A percentile compares a stretch with the other conserved stretches of the same genome.
phyloP scores from a whole-genome alignment of 2,329 filamentous ascomycete genomes.

The Colletotrichum sp. region DNA sequence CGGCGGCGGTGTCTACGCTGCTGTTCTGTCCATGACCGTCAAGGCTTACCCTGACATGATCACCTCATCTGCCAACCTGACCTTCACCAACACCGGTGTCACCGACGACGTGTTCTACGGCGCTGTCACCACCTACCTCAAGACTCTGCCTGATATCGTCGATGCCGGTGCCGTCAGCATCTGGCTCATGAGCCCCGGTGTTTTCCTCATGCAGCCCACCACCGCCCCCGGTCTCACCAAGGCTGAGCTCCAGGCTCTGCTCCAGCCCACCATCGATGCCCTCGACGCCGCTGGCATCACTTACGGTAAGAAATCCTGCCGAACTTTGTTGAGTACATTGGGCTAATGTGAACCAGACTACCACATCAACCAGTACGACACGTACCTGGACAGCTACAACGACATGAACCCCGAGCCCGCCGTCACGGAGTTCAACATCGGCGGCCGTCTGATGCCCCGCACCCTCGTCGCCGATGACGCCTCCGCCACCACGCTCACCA shows the following conservation, averaged over 20 bases:
- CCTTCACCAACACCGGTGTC: constrained; percentile 33
- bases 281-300: constrained; percentile 25
- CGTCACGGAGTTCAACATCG: constrained; percentile 19
- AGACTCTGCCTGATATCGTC: constrained; percentile 2
- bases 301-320: constrained; percentile 20
- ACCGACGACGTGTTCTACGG: constrained; percentile 27
- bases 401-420: constrained; percentile 19
- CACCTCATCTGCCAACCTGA: constrained; percentile 48
- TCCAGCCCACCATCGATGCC: constrained; percentile 44
- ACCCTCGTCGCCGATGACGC: constrained; percentile 1
- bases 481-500: not conserved
- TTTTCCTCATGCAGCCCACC: constrained; percentile 27
- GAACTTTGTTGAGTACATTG: not conserved
- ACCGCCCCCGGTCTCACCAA: constrained; percentile 48
- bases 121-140: constrained; percentile 6
- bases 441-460: constrained; percentile 11
- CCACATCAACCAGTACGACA: constrained; percentile 31
- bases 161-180: constrained; percentile 16
- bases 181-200: not conserved
- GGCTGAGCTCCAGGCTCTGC: constrained; percentile 39
- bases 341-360: not conserved
- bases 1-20: constrained; percentile 56
- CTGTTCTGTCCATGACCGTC: constrained; percentile 54
- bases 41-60: constrained; percentile 30
- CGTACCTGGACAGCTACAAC: constrained; percentile 25